These are phyloP conservation scores for Deakozyma indianensis DNA, from an alignment of 805 yeast genomes.

Conservation along the genomic window DNA sequence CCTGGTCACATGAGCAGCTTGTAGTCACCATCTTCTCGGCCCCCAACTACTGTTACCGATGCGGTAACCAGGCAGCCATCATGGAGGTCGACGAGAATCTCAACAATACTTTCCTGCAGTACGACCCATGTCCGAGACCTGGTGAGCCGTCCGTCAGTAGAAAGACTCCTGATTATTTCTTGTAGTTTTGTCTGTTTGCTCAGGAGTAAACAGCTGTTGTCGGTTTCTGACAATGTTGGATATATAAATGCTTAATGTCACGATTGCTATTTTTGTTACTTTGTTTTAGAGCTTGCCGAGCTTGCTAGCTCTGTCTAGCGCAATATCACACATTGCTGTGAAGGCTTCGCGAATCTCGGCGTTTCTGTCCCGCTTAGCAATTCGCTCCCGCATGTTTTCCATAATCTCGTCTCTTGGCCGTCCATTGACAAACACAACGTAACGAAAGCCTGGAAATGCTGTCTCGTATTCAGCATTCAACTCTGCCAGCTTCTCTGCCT, in stretches of 20 bases:
- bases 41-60: slow-evolving; percentile 92
- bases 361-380: slow-evolving; percentile 36
- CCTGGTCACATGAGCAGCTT: slow-evolving; percentile 88
- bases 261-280: no score
- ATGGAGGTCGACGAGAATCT: slow-evolving; percentile 96
- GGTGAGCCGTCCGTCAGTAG: slow-evolving; percentile 97
- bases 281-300: slow-evolving; percentile 12
- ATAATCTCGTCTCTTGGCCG: slow-evolving; percentile 52
- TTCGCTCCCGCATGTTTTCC: slow-evolving; percentile 44
- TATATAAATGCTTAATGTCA: not conserved
- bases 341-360: slow-evolving; percentile 55
- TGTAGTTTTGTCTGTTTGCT: slow-evolving; percentile 32
- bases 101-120: slow-evolving; percentile 71
- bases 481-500: slow-evolving; percentile 33
- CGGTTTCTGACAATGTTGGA: not conserved
- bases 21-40: slow-evolving; percentile 93
- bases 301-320: slow-evolving; percentile 58
- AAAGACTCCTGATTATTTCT: slow-evolving; percentile 93
- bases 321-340: slow-evolving; percentile 86
- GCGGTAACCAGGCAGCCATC: slow-evolving; percentile 96
- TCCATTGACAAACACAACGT: slow-evolving; percentile 84
- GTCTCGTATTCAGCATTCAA: slow-evolving; percentile 52
- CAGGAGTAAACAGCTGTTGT: not conserved
- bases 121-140: slow-evolving; percentile 92
- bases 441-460: slow-evolving; percentile 55